Percentiles rank a stretch among this genome's conserved stretches.
phyloP scores from a whole-genome alignment of 1,284 basidiomycete genomes.

The Rhizoctonia solani region DNA sequence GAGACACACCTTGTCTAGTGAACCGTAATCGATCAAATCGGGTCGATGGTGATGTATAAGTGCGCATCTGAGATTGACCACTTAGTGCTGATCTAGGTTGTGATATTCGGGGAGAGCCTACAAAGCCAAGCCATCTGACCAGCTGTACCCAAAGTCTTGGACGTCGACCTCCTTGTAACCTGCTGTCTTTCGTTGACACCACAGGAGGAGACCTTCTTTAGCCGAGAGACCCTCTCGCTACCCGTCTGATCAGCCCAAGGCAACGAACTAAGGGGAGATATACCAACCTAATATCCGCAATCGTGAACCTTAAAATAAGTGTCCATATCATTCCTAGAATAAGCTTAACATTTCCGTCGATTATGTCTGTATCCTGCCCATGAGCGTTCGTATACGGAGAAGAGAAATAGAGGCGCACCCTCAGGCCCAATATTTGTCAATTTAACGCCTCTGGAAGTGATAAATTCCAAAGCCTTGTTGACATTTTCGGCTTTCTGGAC shows the following conservation, averaged over 20 bases:
- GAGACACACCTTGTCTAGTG: slow-evolving; percentile 68
- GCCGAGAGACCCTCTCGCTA: slow-evolving; percentile 97
- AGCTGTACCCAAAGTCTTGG: slow-evolving; percentile 90
- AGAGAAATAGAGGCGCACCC: slow-evolving; percentile 52
- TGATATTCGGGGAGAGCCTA: slow-evolving; percentile 50
- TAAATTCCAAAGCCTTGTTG: slow-evolving; percentile 94
- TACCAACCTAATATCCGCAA: slow-evolving; percentile 92
- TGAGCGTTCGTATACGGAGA: not conserved
- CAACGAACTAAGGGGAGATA: not conserved
- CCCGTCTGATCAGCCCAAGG: slow-evolving; percentile 33
- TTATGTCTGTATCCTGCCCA: slow-evolving; percentile 71
- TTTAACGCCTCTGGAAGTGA: slow-evolving; percentile 91
- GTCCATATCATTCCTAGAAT: slow-evolving; percentile 99
- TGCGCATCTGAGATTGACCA: slow-evolving; percentile 69
- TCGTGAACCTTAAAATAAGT: slow-evolving; percentile 93
- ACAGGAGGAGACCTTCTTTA: slow-evolving; percentile 92
- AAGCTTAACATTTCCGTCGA: slow-evolving; percentile 96
- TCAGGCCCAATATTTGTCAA: slow-evolving; percentile 97
- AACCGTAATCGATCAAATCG: slow-evolving; percentile 88
- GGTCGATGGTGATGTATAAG: slow-evolving; percentile 97
- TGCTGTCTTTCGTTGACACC: slow-evolving; percentile 96
- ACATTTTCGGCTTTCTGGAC: slow-evolving; percentile 99
- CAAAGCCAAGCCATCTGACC: slow-evolving; percentile 94
- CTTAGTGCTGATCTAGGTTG: too few species aligned
- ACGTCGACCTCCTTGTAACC: slow-evolving; percentile 92